Evolutionary conservation across 129 eudicot species (phyloP).

Genomic region (sunflower (Helianthus annuus)): HanXRQr2.0-SUNRISE NC_035437.2:171620534-171621033

Average conservation of each 20-base stretch:
- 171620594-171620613: neutral
- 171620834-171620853: no score
- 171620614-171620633: neutral
- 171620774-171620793: slow-evolving; percentile 91
- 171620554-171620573: slow-evolving; percentile 81
- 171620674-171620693: slow-evolving; percentile 95
- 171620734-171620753: slow-evolving; percentile 78
- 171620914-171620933: no score
- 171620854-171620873: neutral
- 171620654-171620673: slow-evolving; percentile 25
- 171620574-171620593: slow-evolving; percentile 66
- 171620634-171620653: neutral
- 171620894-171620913: neutral
- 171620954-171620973: no score
- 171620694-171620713: slow-evolving; percentile 83
- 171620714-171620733: slow-evolving; percentile 95
- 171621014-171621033: no score
- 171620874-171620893: neutral
- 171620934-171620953: neutral
- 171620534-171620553: slow-evolving; percentile 41
- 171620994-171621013: no score
- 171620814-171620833: neutral
- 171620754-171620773: slow-evolving; percentile 67
- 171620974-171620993: no score
- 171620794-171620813: slow-evolving; percentile 67